Base-by-base conservation (phyloP, 1,284 basidiomycete genomes). In the Ceratobasidium sp. region DNA sequence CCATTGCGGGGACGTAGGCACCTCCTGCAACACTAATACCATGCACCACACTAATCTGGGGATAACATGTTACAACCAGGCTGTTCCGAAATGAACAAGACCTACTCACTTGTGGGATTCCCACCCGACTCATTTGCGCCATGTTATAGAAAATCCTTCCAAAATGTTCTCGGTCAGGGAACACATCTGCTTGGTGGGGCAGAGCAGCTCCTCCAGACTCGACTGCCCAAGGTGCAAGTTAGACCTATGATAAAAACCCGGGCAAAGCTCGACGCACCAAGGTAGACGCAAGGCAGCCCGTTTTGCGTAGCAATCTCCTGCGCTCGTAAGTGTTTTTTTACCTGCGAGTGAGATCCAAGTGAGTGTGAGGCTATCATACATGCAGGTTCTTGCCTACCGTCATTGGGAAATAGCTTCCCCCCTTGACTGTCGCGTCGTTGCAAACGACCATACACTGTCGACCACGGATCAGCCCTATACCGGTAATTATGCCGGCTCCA, bases 91-190 rank as follows among this genome's bases (percentile, higher is more conserved):
- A 46, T 11, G 39, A 64, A 9, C 34, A 31, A 19, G 6, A 53
- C 16, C 22, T 41, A 78, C 83, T 74, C 76, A 92, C 95, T 41
- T 71, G 68, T 22, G 68, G 68, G 16, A 71, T 61, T 11, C 68
- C 68, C 68, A 71, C 48, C 16, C 68, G 34, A 43, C 68, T 71
- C 68, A 71, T 71, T 34, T 71, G 68, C 8, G 68, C 68, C 94
- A 97, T 98, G 80, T 98, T 98, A 82, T 96, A 98, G 83, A 98
- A 98, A 81, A 98, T 98, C 14, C 95, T 88, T 9, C 96, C 96
- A 80, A 98, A 98, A 82, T 98, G 95, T 79, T 97, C 92, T 80
- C 89, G 92, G 83, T 95, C 94, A 9, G 93, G 93, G 81, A 95
- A 95, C 6, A 90, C 95, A 80, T 96, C 93, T 0, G 95, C 92